A percentile compares a stretch with the other conserved stretches of the same genome.
These are phyloP conservation scores for Ustilago cynodontis DNA, from an alignment of 1,284 basidiomycete species.

Conservation along the genomic window DNA sequence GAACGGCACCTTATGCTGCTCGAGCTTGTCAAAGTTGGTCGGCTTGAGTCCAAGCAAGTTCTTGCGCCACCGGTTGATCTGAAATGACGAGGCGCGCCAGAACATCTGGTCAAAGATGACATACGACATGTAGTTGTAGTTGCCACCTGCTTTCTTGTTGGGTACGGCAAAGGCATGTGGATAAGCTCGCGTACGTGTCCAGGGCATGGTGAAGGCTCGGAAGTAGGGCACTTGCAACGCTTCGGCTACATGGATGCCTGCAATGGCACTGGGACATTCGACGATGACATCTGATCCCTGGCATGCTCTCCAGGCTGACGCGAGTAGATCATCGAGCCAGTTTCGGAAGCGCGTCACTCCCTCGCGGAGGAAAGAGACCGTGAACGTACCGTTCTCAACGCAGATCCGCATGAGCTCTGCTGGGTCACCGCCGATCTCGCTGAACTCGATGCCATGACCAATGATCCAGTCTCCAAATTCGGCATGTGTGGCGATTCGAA, in stretches of 20 bases:
- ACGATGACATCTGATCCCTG: conserved; percentile 92
- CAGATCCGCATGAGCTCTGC: conserved; percentile 80
- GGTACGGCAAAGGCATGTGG: conserved; percentile 98
- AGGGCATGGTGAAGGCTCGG: conserved; percentile 86
- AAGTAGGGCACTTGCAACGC: conserved; percentile 92
- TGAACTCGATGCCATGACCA: conserved; percentile 88
- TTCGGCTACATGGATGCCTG: conserved; percentile 98
- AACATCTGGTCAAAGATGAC: conserved; percentile 98
- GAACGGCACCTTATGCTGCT: conserved; percentile 95
- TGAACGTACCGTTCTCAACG: conserved; percentile 81
- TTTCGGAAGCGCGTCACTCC: conserved; percentile 92
- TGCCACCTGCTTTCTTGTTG: conserved; percentile 85
- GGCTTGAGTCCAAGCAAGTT: conserved; percentile 80
- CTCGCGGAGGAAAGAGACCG: conserved; percentile 91
- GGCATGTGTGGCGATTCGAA: conserved; percentile 88
- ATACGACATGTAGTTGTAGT: conserved; percentile 97
- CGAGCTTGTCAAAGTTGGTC: conserved; percentile 91
- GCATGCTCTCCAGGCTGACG: conserved; percentile 94
- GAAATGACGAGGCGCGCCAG: conserved; percentile 87
- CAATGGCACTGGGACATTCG: conserved; percentile 96
- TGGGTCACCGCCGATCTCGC: conserved; percentile 93
- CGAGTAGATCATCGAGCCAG: conserved; percentile 94
- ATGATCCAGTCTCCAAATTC: conserved; percentile 97
- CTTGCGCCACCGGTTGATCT: conserved; percentile 93
- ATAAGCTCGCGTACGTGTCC: conserved; percentile 84